These are phyloP conservation scores for Plectosphaerella plurivora DNA, from an alignment of 2,329 filamentous ascomycete genomes.

Conservation along the genomic window DNA sequence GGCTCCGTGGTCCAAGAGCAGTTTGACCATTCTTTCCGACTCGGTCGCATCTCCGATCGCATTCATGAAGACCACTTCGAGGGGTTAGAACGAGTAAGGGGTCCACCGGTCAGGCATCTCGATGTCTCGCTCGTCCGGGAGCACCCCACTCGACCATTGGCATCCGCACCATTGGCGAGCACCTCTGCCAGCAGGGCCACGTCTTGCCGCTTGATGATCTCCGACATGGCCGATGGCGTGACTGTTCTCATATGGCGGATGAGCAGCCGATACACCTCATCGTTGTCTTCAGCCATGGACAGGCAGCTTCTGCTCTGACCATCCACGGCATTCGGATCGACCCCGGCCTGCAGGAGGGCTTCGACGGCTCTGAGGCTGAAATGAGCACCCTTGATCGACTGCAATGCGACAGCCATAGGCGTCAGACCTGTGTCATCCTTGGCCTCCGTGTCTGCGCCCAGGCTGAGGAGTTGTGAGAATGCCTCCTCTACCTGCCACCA, in stretches of 20 bases:
- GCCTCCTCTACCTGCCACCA: constrained; percentile 3
- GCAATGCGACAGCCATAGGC: background rate
- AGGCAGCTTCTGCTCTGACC: background rate
- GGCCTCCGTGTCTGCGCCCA: constrained; percentile 1
- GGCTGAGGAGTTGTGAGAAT: background rate
- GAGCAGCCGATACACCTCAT: background rate
- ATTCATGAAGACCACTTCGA: background rate
- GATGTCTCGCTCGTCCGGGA: background rate
- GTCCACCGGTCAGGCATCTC: background rate
- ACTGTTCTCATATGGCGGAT: background rate
- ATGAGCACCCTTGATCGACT: background rate
- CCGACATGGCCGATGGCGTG: background rate
- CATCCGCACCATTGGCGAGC: background rate
- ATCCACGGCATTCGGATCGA: background rate
- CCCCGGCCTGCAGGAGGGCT: background rate
- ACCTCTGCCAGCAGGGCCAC: background rate
- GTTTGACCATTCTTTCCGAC: background rate
- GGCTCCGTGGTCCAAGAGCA: background rate
- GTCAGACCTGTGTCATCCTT: background rate
- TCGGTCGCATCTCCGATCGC: background rate
- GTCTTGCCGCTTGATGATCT: background rate
- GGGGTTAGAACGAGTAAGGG: background rate
- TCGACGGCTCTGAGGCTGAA: background rate
- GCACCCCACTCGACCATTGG: constrained; percentile 1
- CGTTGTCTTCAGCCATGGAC: background rate